These are phyloP conservation scores for Cyclotella baltica DNA, from an alignment of 108 stramenopile species.

Conservation along the genomic window DNA sequence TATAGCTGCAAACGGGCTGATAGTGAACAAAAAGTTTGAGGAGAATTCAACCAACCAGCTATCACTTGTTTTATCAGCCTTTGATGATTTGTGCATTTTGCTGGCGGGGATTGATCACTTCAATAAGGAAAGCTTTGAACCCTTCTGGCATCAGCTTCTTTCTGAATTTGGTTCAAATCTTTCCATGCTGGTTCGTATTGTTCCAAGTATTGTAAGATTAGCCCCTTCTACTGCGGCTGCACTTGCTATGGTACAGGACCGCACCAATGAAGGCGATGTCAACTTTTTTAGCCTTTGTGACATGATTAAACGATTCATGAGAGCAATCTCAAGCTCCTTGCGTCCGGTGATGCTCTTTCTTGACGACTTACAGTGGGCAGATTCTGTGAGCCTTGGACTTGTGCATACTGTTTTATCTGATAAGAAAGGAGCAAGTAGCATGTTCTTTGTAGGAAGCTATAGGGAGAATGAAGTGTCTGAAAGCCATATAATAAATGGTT, in stretches of 20 bases:
- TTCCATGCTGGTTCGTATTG: conserved; percentile 18
- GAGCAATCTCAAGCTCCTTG: conserved; percentile 36
- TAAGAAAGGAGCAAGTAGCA: conserved; percentile 8
- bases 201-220: conserved; percentile 31
- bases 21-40: conserved; percentile 13
- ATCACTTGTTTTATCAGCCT: conserved; percentile 29
- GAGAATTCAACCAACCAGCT: background rate
- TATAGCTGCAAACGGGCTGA: background rate
- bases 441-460: conserved; percentile 51
- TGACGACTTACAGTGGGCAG: conserved; percentile 52
- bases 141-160: conserved; percentile 20
- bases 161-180: conserved; percentile 35
- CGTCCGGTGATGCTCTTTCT: conserved; percentile 44
- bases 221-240: background rate
- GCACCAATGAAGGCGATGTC: too few relatives aligned
- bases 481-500: conserved; percentile 36
- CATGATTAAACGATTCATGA: conserved; percentile 44
- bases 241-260: background rate
- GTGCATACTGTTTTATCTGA: conserved; percentile 44
- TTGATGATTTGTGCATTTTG: conserved; percentile 40
- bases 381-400: conserved; percentile 26
- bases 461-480: conserved; percentile 38
- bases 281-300: conserved; percentile 48
- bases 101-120: conserved; percentile 6
- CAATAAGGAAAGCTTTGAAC: background rate